Evolutionary conservation across 208 protist genomes (phyloP).

Genomic region (Acanthamoeba sp.): DNA sequence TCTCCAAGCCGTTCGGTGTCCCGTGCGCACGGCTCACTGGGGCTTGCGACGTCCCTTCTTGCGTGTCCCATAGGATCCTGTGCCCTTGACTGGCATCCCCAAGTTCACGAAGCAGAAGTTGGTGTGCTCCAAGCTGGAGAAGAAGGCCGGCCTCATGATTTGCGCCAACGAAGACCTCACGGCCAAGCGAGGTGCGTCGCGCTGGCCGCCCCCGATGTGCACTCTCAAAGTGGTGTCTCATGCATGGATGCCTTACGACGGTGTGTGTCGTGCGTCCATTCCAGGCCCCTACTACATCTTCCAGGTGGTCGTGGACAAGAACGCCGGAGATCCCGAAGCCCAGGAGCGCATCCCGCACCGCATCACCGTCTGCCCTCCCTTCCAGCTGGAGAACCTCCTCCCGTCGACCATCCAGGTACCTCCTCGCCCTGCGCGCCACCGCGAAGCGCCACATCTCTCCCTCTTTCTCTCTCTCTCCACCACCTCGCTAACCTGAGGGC

Average conservation of each 20-base stretch:
- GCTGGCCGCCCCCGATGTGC: no score
- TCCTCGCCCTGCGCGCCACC: no score
- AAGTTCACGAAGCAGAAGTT: constrained; percentile 68
- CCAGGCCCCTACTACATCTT: constrained; percentile 59
- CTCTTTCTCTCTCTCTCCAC: not conserved
- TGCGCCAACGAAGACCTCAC: constrained; percentile 34
- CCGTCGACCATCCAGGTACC: not conserved
- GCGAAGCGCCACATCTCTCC: no score
- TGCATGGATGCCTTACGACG: no score
- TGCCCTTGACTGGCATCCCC: constrained; percentile 11
- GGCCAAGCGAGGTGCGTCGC: not conserved
- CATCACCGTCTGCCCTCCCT: constrained; percentile 42
- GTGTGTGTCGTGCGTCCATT: no score
- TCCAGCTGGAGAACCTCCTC: constrained; percentile 69
- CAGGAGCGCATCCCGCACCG: not conserved
- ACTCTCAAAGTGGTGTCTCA: no score
- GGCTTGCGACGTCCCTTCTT: no score
- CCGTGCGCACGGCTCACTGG: no score
- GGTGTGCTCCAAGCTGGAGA: constrained; percentile 56
- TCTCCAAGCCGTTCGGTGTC: not conserved
- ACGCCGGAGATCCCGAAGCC: not conserved
- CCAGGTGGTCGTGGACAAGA: constrained; percentile 51
- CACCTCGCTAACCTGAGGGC: not conserved
- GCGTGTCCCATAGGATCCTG: not conserved
- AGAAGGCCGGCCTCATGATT: constrained; percentile 59